Conservation (phyloP, 2,329 filamentous ascomycete genomes). For the Penicillium crustosum region DNA sequence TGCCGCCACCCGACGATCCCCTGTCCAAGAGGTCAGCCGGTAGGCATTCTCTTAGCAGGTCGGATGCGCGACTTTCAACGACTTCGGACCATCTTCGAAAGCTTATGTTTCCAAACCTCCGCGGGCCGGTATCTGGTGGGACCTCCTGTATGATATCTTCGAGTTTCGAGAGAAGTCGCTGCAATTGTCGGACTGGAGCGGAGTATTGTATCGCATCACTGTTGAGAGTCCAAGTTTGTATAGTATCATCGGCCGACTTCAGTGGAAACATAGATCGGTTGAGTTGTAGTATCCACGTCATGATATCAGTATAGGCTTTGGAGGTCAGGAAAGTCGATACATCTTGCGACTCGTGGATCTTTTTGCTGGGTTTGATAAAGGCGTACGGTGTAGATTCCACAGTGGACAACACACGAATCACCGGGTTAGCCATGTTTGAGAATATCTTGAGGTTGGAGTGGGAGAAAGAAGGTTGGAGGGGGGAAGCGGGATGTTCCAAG, state of each 20-base stretch:
- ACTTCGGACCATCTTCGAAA: slow-evolving; percentile 81
- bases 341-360: slow-evolving; percentile 81
- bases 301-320: slow-evolving; percentile 82
- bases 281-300: slow-evolving; percentile 83
- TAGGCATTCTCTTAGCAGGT: slow-evolving; percentile 59
- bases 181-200: slow-evolving; percentile 63
- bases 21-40: slow-evolving; percentile 48
- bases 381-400: slow-evolving; percentile 53
- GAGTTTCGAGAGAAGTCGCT: slow-evolving; percentile 64
- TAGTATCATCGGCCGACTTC: slow-evolving; percentile 41
- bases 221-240: slow-evolving; percentile 53
- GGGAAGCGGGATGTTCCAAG: slow-evolving; percentile 15
- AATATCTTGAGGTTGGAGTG: not conserved
- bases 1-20: slow-evolving; percentile 30
- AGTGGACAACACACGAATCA: slow-evolving; percentile 40
- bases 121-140: slow-evolving; percentile 79
- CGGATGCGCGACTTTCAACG: slow-evolving; percentile 60
- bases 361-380: slow-evolving; percentile 72
- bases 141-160: slow-evolving; percentile 70
- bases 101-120: slow-evolving; percentile 87
- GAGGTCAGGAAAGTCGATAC: slow-evolving; percentile 77
- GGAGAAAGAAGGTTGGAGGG: slow-evolving; percentile 8
- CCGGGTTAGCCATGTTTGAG: slow-evolving; percentile 22
- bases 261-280: slow-evolving; percentile 82
- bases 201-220: slow-evolving; percentile 50